Percentiles rank a stretch among this genome's conserved stretches.
Evolutionary conservation across 106 monocot genomes (phyloP).

Genomic region (Narthecium ossifragum): DNA sequence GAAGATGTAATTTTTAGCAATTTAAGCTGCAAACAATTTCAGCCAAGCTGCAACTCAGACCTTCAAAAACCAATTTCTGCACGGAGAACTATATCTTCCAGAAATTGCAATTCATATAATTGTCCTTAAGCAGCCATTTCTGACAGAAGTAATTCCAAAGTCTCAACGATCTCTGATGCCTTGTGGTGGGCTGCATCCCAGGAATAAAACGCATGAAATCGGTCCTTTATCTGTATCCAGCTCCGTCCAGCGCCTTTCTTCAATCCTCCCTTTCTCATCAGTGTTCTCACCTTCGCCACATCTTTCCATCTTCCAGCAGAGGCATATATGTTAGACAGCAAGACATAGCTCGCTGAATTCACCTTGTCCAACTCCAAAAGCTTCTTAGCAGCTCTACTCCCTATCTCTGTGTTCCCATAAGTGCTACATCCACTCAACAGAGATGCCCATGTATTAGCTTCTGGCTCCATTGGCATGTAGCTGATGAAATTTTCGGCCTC

Average conservation of each 20-base stretch:
- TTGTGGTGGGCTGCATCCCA: constrained; percentile 34
- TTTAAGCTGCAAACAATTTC: no score
- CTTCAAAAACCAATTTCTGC: no score
- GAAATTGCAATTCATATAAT: no score
- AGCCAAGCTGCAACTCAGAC: no score
- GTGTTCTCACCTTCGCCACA: constrained; percentile 24
- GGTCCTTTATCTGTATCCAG: constrained; percentile 40
- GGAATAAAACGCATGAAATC: constrained; percentile 36
- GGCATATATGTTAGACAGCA: constrained; percentile 40
- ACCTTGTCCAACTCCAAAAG: constrained; percentile 23
- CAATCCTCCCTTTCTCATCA: constrained; percentile 18
- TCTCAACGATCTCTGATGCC: constrained; percentile 28
- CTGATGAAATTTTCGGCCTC: constrained; percentile 29
- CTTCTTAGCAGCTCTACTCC: constrained; percentile 22
- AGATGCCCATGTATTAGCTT: constrained; percentile 26
- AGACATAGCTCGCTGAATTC: constrained; percentile 14
- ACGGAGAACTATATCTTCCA: no score
- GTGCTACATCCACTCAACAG: constrained; percentile 33
- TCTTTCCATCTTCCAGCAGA: constrained; percentile 32
- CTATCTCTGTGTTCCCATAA: constrained; percentile 13
- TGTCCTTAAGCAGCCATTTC: no score
- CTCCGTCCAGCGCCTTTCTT: constrained; percentile 28
- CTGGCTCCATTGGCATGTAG: constrained; percentile 16
- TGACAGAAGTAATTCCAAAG: constrained; percentile 37
- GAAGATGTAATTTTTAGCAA: no score